Evolutionary conservation across 2,329 filamentous ascomycete genomes (phyloP).

Genomic region (Arachnomyces sp.): DNA sequence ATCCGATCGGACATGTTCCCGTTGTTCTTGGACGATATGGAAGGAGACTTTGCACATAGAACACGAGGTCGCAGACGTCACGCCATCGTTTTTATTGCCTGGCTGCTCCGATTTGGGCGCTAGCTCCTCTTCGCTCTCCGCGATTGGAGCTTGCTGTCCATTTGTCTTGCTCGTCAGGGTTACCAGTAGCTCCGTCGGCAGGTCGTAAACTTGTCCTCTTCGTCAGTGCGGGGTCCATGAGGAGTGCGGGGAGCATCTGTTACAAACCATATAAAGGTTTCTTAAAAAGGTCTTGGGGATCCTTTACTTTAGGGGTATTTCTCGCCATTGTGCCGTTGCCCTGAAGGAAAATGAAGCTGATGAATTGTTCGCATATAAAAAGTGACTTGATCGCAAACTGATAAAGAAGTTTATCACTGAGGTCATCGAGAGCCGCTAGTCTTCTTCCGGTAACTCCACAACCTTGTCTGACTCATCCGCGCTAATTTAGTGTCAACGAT

Average conservation of each 20-base stretch:
- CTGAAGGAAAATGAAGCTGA: no score
- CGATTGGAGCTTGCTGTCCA: conserved; percentile 22
- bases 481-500: no score
- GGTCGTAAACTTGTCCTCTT: conserved; percentile 63
- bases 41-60: conserved; percentile 70
- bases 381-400: no score
- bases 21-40: conserved; percentile 66
- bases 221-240: background rate
- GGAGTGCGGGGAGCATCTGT: background rate
- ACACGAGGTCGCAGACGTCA: conserved; percentile 60
- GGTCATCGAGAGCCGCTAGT: background rate
- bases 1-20: conserved; percentile 79
- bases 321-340: no score
- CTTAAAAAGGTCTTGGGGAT: conserved; percentile 34
- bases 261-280: conserved; percentile 43
- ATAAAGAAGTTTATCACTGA: background rate
- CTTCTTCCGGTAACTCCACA: no score
- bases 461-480: no score
- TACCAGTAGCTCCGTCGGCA: conserved; percentile 64
- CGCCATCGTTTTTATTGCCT: conserved; percentile 32
- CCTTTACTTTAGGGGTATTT: no score
- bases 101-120: conserved; percentile 21
- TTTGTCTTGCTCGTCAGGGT: conserved; percentile 55
- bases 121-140: conserved; percentile 16
- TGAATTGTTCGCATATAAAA: no score